A percentile compares a stretch with the other conserved stretches of the same genome.
These are phyloP conservation scores for Avena atlantica DNA, from an alignment of 176 grass and related monocot species.

Conservation along the genomic window DNA sequence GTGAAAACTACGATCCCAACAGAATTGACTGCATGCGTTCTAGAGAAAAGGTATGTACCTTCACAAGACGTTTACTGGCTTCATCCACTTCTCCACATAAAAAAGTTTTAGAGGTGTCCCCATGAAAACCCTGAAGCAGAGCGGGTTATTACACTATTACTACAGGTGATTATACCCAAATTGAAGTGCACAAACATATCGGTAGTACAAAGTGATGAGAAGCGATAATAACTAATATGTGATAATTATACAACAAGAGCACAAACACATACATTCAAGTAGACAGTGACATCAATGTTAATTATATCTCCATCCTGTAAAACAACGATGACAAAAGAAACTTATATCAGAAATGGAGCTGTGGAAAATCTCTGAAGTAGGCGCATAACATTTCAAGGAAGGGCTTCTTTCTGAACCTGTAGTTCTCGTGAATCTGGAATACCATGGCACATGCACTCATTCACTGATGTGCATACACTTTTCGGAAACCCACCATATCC, in stretches of 20 bases:
- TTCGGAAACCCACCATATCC: constrained; percentile 95
- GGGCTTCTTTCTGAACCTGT: constrained; percentile 57
- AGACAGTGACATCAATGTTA: constrained; percentile 97
- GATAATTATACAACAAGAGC: constrained; percentile 17
- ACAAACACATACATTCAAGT: constrained; percentile 76
- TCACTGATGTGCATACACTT: constrained; percentile 96
- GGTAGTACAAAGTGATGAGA: neutral
- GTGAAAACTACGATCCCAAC: constrained; percentile 5
- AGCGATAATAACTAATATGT: neutral
- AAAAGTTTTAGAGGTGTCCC: constrained; percentile 97
- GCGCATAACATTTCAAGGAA: neutral
- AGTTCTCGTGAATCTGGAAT: constrained; percentile 93
- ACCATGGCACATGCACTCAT: constrained; percentile 98
- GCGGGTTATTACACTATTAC: constrained; percentile 2
- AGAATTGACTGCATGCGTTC: constrained; percentile 7
- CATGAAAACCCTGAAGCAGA: constrained; percentile 84
- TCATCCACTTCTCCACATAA: constrained; percentile 95
- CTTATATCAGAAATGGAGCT: constrained; percentile 1
- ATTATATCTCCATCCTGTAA: constrained; percentile 97
- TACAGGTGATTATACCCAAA: constrained; percentile 17
- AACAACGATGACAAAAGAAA: constrained; percentile 12
- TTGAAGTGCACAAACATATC: neutral
- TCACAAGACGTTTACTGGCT: constrained; percentile 81
- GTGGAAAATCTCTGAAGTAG: neutral
- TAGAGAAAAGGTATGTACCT: constrained; percentile 49